A percentile compares a stretch with the other conserved stretches of the same genome.
These are phyloP conservation scores for Chlamydomonas reinhardtii DNA, from an alignment of 163 green algal species.

Conservation along the genomic window DNA sequence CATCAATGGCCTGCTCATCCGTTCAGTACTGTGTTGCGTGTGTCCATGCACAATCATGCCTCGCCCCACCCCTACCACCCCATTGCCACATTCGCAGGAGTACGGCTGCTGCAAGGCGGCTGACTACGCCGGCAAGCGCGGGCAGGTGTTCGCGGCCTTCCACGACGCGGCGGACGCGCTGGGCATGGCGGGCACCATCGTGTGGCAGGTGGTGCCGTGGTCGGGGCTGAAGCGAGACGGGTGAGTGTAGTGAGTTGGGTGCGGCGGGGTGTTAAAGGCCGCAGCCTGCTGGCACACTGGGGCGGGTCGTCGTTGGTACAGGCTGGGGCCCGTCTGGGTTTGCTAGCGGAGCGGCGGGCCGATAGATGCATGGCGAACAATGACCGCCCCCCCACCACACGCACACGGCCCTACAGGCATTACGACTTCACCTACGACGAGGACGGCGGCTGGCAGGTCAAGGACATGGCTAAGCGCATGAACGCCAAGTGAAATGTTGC, in stretches of 20 bases:
- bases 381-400: too few relatives aligned
- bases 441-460: constrained; percentile 5
- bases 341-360: too few relatives aligned
- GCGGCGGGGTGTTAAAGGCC: too few relatives aligned
- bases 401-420: neutral
- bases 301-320: too few relatives aligned
- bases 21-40: too few relatives aligned
- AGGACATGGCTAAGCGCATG: neutral
- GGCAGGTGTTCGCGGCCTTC: constrained; percentile 22
- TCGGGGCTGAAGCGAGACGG: constrained; percentile 7
- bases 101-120: constrained; percentile 36
- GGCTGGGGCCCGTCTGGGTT: too few relatives aligned
- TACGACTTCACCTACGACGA: constrained; percentile 33
- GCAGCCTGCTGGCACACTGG: too few relatives aligned
- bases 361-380: too few relatives aligned
- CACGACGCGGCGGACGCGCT: constrained; percentile 10
- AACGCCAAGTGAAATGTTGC: neutral
- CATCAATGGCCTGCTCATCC: too few relatives aligned
- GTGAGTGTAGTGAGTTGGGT: too few relatives aligned
- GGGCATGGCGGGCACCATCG: constrained; percentile 7
- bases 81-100: constrained; percentile 15
- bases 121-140: constrained; percentile 30
- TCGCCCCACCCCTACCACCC: too few relatives aligned
- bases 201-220: constrained; percentile 22
- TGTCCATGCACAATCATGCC: too few relatives aligned